Conservation (phyloP, 1,284 basidiomycete species). For the Tranzscheliella williamsii region DNA sequence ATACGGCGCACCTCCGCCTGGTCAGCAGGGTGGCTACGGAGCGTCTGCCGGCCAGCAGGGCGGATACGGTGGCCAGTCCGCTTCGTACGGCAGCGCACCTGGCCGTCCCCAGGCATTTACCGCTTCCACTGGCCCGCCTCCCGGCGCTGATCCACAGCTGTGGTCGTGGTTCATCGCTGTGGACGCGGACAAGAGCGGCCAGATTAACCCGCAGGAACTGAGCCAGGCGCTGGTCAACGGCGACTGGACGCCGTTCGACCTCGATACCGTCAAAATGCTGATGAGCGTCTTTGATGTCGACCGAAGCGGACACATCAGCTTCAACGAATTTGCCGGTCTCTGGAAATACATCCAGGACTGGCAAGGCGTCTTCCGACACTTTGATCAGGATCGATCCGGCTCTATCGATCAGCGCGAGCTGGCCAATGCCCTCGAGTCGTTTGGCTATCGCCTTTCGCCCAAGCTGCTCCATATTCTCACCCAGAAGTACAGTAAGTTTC, state of each 20-base stretch:
- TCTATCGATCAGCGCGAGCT: slow-evolving; percentile 46
- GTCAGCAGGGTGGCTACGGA: slow-evolving; percentile 13
- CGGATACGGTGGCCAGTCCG: neutral
- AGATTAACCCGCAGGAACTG: slow-evolving; percentile 47
- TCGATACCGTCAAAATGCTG: slow-evolving; percentile 55
- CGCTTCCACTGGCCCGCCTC: slow-evolving; percentile 39
- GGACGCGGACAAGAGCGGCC: slow-evolving; percentile 43
- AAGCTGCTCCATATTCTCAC: slow-evolving; percentile 41
- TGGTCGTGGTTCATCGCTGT: slow-evolving; percentile 55
- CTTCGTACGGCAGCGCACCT: slow-evolving; percentile 2
- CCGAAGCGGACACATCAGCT: slow-evolving; percentile 48
- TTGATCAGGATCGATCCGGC: slow-evolving; percentile 45
- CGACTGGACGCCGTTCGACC: slow-evolving; percentile 50
- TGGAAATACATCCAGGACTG: slow-evolving; percentile 56
- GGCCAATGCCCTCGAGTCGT: slow-evolving; percentile 39
- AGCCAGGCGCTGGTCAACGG: slow-evolving; percentile 53
- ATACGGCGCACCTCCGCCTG: slow-evolving; percentile 14
- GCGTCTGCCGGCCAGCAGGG: slow-evolving; percentile 2
- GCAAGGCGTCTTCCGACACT: slow-evolving; percentile 52
- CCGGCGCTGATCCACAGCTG: slow-evolving; percentile 52
- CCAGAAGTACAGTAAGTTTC: slow-evolving; percentile 52
- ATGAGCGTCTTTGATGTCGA: slow-evolving; percentile 54
- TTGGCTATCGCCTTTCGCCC: slow-evolving; percentile 49
- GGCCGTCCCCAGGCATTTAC: slow-evolving; percentile 37
- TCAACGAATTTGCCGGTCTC: slow-evolving; percentile 50